Percentiles rank a stretch among this genome's conserved stretches.
phyloP scores from a whole-genome alignment of 768 basidiomycete species.

The Lactifluus rugatus region DNA sequence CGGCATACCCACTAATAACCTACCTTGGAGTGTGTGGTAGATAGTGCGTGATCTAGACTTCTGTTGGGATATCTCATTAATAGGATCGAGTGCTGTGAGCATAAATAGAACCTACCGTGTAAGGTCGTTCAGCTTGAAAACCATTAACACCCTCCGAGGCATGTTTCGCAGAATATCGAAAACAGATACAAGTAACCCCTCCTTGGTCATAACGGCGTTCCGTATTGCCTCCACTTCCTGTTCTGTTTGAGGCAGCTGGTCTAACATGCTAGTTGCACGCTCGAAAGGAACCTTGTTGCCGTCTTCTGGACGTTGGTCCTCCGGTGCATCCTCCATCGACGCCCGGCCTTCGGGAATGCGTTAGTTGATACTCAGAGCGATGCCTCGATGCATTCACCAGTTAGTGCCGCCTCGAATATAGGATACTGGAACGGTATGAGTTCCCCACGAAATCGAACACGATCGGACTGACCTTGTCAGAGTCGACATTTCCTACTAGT shows the following conservation, averaged over 20 bases:
- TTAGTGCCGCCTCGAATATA: conserved; percentile 90
- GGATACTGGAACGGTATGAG: conserved; percentile 52
- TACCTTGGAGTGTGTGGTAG: conserved; percentile 79
- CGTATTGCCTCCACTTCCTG: conserved; percentile 77
- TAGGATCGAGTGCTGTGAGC: background rate
- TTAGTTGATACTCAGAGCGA: conserved; percentile 2
- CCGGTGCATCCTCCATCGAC: conserved; percentile 55
- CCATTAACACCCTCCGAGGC: conserved; percentile 76
- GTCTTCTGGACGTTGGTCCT: conserved; percentile 31
- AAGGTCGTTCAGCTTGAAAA: conserved; percentile 78
- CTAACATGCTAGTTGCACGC: conserved; percentile 70
- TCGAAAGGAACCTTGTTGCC: conserved; percentile 30
- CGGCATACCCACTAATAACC: conserved; percentile 11
- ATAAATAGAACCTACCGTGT: conserved; percentile 47
- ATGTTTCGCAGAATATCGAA: conserved; percentile 82
- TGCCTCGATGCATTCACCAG: conserved; percentile 33
- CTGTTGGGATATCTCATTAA: conserved; percentile 29
- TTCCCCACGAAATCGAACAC: background rate
- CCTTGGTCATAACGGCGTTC: conserved; percentile 69
- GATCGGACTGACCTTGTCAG: conserved; percentile 55
- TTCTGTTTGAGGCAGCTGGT: conserved; percentile 59
- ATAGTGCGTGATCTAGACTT: conserved; percentile 73
- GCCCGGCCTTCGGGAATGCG: conserved; percentile 41
- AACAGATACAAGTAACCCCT: conserved; percentile 76
- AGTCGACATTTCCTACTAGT: conserved; percentile 82